Evolutionary conservation across 345 rosid genomes (phyloP).

Genomic region (Litchi chinensis): DNA sequence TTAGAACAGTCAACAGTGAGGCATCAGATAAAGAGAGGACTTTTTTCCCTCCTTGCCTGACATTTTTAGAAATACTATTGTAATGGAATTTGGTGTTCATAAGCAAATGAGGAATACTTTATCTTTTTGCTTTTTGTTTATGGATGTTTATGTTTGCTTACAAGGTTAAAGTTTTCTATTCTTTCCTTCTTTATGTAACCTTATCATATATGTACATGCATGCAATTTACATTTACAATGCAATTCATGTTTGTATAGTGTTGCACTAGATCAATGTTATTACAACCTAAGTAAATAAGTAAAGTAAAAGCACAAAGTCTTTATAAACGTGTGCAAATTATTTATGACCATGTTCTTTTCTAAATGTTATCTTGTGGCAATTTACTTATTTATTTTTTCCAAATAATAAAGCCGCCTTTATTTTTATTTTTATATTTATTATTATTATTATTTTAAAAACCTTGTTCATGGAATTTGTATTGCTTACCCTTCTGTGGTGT

Average conservation of each 20-base stretch:
- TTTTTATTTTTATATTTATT: background rate
- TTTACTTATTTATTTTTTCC: background rate
- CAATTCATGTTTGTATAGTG: background rate
- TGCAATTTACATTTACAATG: background rate
- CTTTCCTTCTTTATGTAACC: background rate
- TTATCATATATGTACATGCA: background rate
- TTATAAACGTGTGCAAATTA: background rate
- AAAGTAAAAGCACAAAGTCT: background rate
- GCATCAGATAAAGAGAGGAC: background rate
- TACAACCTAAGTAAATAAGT: background rate
- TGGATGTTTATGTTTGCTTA: background rate
- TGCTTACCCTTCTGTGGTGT: background rate
- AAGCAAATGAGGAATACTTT: conserved; percentile 2
- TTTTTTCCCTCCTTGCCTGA: background rate
- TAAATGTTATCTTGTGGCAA: background rate
- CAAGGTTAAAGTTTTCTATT: background rate
- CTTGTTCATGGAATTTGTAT: background rate
- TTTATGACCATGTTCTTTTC: background rate
- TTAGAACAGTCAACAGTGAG: background rate
- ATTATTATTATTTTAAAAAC: too few species aligned
- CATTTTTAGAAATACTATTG: conserved; percentile 8
- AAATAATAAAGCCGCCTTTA: background rate
- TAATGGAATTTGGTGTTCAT: background rate
- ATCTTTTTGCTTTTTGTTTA: background rate
- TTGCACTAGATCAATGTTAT: background rate